Evolutionary conservation across 2,329 filamentous ascomycete species (phyloP), one percentile per base, ranked within the genome.

Genomic region (Sclerotinia spermophila): DNA sequence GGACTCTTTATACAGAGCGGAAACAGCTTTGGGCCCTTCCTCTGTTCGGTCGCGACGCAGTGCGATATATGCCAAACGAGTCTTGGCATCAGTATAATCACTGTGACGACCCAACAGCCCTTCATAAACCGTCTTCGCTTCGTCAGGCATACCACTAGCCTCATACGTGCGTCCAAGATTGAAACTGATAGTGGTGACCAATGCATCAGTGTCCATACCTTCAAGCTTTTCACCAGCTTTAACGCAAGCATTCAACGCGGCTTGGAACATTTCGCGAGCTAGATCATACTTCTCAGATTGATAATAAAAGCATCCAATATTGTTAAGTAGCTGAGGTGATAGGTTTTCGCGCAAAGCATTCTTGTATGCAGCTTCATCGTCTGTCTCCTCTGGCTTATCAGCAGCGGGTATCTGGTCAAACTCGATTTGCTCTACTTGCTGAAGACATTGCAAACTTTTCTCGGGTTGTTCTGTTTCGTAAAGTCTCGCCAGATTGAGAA

Each of bases 121-220:
- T 76, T 97, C 91, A 78, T 98, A 99, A 3, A 97, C 92, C 76
- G 92, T 91, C 72, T 92, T 89, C 1, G 96, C 96, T 81, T 97
- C 90, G 53, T 96, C 92, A 10, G 88, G 85, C 79, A 95, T 86
- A 48, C 91, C 90, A 68, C 92, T 90, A 0, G 92, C 90, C 82
- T 99, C 96, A 77, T 97, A 97, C 71, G 94, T 97, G 71, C 96
- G 89, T 40, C 92, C 96, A 55, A 99, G 88, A 78, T 98, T 99
- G 85, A 96, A 99, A 79, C 93, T 97, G 79, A 99, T 97, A 3
- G 94, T 97, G 0, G 95, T 97, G 38, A 98, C 91, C 6, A 99
- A 85, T 21, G 94, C 93, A 81, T 99, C 96, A 0, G 91, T 94
- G 79, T 98, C 96, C 73, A 90, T 86, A 1, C 88, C 87, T 67